These are phyloP conservation scores for Chalciporus sphaerocephalus DNA, from an alignment of 768 basidiomycete species.

Conservation along the genomic window DNA sequence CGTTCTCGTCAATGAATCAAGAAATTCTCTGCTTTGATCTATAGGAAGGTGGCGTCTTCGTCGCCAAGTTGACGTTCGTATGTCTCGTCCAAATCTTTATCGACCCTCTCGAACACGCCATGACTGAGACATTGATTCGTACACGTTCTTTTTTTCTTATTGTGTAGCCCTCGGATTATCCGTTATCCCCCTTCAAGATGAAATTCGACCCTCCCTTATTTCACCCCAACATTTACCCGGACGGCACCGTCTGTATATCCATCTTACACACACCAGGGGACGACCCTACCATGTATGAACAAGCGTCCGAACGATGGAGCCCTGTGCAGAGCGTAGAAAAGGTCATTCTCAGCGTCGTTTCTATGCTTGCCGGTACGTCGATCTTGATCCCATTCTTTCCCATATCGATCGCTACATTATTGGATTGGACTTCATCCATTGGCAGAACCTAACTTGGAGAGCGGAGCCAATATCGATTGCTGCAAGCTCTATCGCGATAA, in stretches of 20 bases:
- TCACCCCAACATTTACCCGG: constrained; percentile 96
- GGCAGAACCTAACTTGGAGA: constrained; percentile 93
- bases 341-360: constrained; percentile 92
- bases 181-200: constrained; percentile 99
- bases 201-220: constrained; percentile 95
- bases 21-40: background rate
- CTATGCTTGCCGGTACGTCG: constrained; percentile 86
- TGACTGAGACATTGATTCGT: background rate
- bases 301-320: constrained; percentile 94
- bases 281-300: constrained; percentile 90
- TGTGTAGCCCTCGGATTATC: constrained; percentile 82
- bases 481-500: constrained; percentile 96
- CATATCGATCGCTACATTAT: background rate
- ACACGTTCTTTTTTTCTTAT: background rate
- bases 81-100: constrained; percentile 32
- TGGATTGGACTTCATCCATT: too few relatives aligned
- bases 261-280: constrained; percentile 94
- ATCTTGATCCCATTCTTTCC: background rate
- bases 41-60: constrained; percentile 93
- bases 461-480: constrained; percentile 95
- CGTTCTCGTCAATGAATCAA: background rate
- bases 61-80: constrained; percentile 89
- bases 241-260: constrained; percentile 96
- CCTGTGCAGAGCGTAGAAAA: constrained; percentile 99
- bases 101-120: constrained; percentile 6